Conservation (phyloP, 2,329 filamentous ascomycete genomes). For the Fusarium vanettenii region DNA sequence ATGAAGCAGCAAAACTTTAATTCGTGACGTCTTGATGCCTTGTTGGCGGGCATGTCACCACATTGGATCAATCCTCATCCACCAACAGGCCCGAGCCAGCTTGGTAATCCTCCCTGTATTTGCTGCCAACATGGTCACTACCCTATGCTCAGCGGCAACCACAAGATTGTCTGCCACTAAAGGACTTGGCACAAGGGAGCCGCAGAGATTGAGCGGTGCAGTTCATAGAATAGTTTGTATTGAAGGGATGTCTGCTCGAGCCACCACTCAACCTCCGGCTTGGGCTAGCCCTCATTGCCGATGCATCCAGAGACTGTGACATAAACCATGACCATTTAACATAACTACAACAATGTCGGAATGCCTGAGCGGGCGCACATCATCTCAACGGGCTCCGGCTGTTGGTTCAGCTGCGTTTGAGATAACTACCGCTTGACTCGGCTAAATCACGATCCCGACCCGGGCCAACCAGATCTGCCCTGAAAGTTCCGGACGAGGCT, state of each 20-base stretch:
- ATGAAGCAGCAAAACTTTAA: neutral
- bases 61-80: neutral
- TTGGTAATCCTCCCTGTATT: neutral
- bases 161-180: neutral
- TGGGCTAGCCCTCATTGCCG: neutral
- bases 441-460: neutral
- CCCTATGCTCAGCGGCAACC: neutral
- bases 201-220: neutral
- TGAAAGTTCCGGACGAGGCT: neutral
- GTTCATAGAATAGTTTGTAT: neutral
- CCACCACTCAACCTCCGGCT: neutral
- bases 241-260: neutral
- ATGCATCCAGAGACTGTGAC: neutral
- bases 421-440: neutral
- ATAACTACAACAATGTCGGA: too few relatives aligned
- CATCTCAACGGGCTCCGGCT: neutral
- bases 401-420: neutral
- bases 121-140: neutral
- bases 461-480: neutral
- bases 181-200: neutral
- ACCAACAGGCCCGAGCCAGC: neutral
- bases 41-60: neutral
- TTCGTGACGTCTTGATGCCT: neutral
- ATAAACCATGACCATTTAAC: neutral
- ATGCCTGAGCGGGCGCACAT: neutral